A percentile compares a stretch with the other conserved stretches of the same genome.
Evolutionary conservation across 2,329 filamentous ascomycete species (phyloP).

Genomic region (Parafenestella ontariensis): DNA sequence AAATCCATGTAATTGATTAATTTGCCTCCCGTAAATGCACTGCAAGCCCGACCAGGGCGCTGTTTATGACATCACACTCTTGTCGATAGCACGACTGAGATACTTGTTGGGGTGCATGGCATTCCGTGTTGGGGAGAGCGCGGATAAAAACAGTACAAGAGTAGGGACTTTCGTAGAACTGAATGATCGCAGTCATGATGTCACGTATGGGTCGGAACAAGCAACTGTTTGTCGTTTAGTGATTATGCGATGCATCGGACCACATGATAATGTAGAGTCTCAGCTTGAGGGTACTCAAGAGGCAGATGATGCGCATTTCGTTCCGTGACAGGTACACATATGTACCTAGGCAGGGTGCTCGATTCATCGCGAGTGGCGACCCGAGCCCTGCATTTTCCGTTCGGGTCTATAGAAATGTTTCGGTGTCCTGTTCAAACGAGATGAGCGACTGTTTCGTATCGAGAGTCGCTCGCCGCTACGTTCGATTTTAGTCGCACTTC

Average conservation of each 20-base stretch:
- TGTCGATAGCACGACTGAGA: background rate
- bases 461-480: no score
- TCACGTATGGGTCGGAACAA: background rate
- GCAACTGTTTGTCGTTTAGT: background rate
- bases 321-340: no score
- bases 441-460: no score
- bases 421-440: background rate
- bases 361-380: background rate
- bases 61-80: background rate
- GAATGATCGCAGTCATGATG: background rate
- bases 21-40: background rate
- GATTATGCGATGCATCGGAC: background rate
- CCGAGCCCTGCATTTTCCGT: background rate
- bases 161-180: background rate
- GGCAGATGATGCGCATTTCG: background rate
- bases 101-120: background rate
- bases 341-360: background rate
- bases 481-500: no score
- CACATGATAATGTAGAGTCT: background rate
- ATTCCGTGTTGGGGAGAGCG: background rate
- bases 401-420: background rate
- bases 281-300: background rate
- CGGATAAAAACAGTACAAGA: background rate
- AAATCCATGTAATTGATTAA: background rate
- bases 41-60: background rate